Conservation (phyloP, 1,139 yeast species). For the Protomyces lactucae-debilis region DNA sequence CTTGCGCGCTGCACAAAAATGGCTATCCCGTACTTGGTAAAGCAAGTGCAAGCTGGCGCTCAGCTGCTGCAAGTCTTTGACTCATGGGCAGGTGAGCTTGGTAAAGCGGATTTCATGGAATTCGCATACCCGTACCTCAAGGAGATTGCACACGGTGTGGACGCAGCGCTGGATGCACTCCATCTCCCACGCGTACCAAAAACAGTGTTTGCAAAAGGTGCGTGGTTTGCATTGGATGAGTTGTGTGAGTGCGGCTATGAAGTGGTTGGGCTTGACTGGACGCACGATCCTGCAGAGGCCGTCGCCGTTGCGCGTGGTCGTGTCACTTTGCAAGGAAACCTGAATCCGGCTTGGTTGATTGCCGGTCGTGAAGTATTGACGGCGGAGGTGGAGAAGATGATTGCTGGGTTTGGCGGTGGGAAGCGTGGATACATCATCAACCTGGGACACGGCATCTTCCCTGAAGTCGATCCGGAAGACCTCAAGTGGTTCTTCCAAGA, state of each 20-base stretch:
- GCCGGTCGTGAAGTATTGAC: constrained; percentile 80
- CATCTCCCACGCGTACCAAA: constrained; percentile 78
- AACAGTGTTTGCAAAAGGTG: constrained; percentile 90
- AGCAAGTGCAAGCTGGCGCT: constrained; percentile 95
- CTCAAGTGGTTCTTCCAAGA: constrained; percentile 26
- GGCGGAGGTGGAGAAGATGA: constrained; percentile 78
- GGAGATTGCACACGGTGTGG: constrained; percentile 68
- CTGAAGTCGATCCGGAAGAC: constrained; percentile 28
- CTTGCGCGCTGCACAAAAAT: constrained; percentile 79
- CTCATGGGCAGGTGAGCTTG: constrained; percentile 96
- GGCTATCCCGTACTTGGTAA: constrained; percentile 86
- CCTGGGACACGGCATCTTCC: constrained; percentile 29
- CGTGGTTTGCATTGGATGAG: constrained; percentile 93
- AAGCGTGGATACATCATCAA: constrained; percentile 48
- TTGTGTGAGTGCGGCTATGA: constrained; percentile 82
- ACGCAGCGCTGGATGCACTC: constrained; percentile 62
- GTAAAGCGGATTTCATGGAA: constrained; percentile 79
- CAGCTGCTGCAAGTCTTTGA: constrained; percentile 95
- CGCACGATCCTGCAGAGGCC: constrained; percentile 79
- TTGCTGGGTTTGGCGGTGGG: constrained; percentile 85
- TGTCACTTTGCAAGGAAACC: constrained; percentile 86
- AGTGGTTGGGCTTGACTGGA: constrained; percentile 88
- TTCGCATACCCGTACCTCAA: constrained; percentile 83
- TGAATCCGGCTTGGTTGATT: constrained; percentile 92
- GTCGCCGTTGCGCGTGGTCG: constrained; percentile 70